These are phyloP conservation scores for Pythium scleroteichum DNA, from an alignment of 352 stramenopile genomes.

Conservation along the genomic window DNA sequence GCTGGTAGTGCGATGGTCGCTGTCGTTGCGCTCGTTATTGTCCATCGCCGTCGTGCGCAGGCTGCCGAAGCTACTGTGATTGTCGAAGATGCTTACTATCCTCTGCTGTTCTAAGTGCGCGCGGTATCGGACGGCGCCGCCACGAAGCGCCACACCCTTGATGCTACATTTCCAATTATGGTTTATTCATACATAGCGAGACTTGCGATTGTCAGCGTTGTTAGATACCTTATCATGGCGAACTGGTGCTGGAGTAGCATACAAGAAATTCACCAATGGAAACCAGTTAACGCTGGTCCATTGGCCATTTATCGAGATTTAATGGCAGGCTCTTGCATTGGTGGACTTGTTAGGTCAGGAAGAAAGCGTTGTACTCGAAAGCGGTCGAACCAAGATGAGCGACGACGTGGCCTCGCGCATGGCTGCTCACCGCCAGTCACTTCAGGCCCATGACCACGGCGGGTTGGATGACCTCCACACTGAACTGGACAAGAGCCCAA, in stretches of 20 bases:
- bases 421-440: slow-evolving; percentile 18
- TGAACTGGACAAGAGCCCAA: slow-evolving; percentile 55
- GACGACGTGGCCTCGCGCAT: slow-evolving; percentile 26
- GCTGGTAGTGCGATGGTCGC: slow-evolving; percentile 42
- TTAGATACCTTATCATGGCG: too few relatives aligned
- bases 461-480: slow-evolving; percentile 69
- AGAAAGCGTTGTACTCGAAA: too few relatives aligned
- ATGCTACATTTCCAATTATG: too few relatives aligned
- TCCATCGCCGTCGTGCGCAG: slow-evolving; percentile 34
- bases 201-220: too few relatives aligned
- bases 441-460: slow-evolving; percentile 31
- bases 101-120: slow-evolving; percentile 46
- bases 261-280: too few relatives aligned
- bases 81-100: slow-evolving; percentile 62
- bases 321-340: too few relatives aligned
- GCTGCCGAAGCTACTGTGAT: slow-evolving; percentile 18
- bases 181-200: too few relatives aligned
- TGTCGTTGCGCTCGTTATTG: slow-evolving; percentile 54
- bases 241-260: too few relatives aligned
- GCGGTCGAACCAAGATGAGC: slow-evolving; percentile 24
- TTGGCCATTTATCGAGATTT: too few relatives aligned
- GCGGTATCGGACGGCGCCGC: not conserved
- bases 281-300: too few relatives aligned
- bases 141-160: too few relatives aligned
- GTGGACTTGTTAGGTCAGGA: too few relatives aligned